A percentile compares a stretch with the other conserved stretches of the same genome.
Conservation (phyloP, 768 basidiomycete genomes). For the Mycena vitilis region DNA sequence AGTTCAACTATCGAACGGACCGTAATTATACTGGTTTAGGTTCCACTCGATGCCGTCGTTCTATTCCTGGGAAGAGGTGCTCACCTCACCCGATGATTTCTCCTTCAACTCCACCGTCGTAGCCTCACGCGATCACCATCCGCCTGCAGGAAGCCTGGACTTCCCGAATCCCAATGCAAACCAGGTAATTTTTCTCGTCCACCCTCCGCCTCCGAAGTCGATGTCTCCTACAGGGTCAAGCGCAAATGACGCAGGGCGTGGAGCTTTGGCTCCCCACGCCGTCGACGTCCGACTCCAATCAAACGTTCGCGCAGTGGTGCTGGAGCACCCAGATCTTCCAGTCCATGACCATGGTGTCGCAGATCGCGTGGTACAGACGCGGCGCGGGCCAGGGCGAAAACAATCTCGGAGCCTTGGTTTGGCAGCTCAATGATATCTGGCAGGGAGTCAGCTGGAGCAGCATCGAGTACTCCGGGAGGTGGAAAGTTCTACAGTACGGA, state of each 20-base stretch:
- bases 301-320: constrained; percentile 74
- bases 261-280: constrained; percentile 69
- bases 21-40: constrained; percentile 39
- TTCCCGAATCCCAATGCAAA: constrained; percentile 67
- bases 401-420: constrained; percentile 68
- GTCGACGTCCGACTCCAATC: constrained; percentile 58
- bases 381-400: constrained; percentile 70
- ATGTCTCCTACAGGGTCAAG: constrained; percentile 54
- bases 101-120: constrained; percentile 69
- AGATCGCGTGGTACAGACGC: constrained; percentile 69
- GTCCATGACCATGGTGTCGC: constrained; percentile 67
- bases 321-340: constrained; percentile 74
- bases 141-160: constrained; percentile 60
- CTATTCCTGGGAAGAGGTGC: constrained; percentile 70
- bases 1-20: not conserved
- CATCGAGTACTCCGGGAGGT: constrained; percentile 68
- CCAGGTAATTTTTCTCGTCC: too few relatives aligned
- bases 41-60: constrained; percentile 75
- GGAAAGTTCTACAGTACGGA: constrained; percentile 70
- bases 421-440: constrained; percentile 74
- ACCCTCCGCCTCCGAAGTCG: too few relatives aligned
- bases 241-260: constrained; percentile 63
- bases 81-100: constrained; percentile 62
- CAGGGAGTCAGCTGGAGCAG: constrained; percentile 67
- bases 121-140: constrained; percentile 66